phyloP scores from a whole-genome alignment of 148 eudicot genomes.

The Heliosperma pusillum region DNA sequence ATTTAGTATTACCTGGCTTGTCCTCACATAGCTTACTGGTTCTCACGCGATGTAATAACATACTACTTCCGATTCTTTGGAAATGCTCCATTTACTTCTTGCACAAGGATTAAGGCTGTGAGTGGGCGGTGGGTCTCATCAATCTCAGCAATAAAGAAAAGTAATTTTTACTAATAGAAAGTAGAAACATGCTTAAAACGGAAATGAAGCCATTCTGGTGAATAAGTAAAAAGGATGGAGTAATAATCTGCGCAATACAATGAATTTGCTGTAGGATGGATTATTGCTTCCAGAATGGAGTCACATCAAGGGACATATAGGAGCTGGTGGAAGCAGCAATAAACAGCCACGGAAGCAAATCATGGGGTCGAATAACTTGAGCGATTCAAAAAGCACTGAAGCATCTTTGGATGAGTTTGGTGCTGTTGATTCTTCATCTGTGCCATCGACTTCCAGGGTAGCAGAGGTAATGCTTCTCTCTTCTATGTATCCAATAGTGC shows the following conservation, averaged over 20 bases:
- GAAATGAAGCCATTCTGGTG: too few species aligned
- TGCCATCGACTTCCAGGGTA: constrained; percentile 60
- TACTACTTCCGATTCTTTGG: too few species aligned
- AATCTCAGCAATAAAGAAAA: too few species aligned
- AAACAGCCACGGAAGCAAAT: constrained; percentile 71
- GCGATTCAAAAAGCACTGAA: constrained; percentile 63
- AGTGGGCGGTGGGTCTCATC: too few species aligned
- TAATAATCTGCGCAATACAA: not conserved
- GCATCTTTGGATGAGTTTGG: constrained; percentile 59
- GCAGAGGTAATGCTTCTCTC: constrained; percentile 48
- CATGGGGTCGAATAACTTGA: constrained; percentile 45
- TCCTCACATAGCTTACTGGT: not conserved
- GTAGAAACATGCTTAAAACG: too few species aligned
- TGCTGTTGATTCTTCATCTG: constrained; percentile 64
- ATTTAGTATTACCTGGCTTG: not conserved
- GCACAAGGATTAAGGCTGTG: too few species aligned
- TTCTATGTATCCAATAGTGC: not conserved
- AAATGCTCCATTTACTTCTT: too few species aligned
- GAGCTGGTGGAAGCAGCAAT: constrained; percentile 50
- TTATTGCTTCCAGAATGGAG: constrained; percentile 55
- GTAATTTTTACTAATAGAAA: too few species aligned
- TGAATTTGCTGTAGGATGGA: constrained; percentile 46
- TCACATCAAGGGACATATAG: constrained; percentile 58
- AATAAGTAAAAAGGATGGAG: too few species aligned
- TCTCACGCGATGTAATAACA: not conserved